Evolutionary conservation across 768 basidiomycete species (phyloP).

Genomic region (Trichaptum fuscoviolaceum): DNA sequence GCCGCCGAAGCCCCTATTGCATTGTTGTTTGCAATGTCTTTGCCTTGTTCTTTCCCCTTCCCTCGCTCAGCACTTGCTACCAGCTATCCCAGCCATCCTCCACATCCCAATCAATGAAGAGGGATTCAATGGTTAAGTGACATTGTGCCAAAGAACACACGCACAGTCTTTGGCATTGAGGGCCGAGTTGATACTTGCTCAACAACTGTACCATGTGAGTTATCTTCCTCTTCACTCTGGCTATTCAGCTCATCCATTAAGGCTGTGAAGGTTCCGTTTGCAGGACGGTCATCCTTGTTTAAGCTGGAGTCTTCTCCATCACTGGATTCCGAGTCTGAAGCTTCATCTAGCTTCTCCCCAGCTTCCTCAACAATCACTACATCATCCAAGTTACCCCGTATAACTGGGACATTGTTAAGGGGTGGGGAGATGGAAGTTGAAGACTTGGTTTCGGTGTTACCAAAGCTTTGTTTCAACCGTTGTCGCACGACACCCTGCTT

Average conservation of each 20-base stretch:
- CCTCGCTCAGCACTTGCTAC: neutral
- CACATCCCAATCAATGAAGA: neutral
- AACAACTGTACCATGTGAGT: neutral
- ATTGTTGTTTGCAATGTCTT: too few relatives aligned
- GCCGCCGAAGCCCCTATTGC: too few relatives aligned
- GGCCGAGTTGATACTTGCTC: conserved; percentile 1
- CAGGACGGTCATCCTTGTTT: neutral
- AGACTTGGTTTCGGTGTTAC: neutral
- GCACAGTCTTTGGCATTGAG: neutral
- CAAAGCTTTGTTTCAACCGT: conserved; percentile 9
- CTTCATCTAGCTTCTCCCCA: neutral
- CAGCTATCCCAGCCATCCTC: neutral
- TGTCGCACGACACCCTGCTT: conserved; percentile 7
- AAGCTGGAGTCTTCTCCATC: neutral
- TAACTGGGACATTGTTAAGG: neutral
- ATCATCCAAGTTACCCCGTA: neutral
- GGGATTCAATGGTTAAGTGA: neutral
- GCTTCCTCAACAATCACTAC: neutral
- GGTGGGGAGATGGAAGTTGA: neutral
- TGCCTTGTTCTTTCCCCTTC: neutral
- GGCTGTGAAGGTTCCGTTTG: neutral
- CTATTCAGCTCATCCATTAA: neutral
- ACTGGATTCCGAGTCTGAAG: neutral
- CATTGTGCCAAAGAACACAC: neutral
- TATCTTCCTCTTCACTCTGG: neutral